These are phyloP conservation scores for Leptographium wingfieldii DNA, from an alignment of 2,329 filamentous ascomycete species.

Conservation along the genomic window DNA sequence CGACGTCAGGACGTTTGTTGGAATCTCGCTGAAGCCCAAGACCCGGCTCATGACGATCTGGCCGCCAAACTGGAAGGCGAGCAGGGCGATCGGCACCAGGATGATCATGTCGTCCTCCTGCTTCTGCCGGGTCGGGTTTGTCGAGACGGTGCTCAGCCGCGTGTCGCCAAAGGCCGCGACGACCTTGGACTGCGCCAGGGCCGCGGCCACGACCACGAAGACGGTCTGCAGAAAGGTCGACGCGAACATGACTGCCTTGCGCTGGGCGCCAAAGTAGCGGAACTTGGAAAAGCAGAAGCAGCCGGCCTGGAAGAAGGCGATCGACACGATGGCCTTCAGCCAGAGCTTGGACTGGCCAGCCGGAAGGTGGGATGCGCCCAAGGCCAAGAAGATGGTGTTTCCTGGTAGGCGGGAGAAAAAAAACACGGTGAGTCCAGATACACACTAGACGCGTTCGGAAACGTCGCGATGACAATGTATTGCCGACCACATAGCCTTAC, in stretches of 20 bases:
- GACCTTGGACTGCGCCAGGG: constrained; percentile 33
- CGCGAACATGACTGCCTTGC: constrained; percentile 50
- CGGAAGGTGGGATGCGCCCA: constrained; percentile 45
- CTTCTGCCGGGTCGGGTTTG: constrained; percentile 26
- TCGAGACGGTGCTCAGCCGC: constrained; percentile 20
- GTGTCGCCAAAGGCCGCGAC: constrained; percentile 28
- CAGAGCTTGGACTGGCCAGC: constrained; percentile 43
- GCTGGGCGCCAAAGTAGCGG: constrained; percentile 49
- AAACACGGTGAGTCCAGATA: no score
- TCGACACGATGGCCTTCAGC: constrained; percentile 60
- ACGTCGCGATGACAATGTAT: no score
- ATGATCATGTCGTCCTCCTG: constrained; percentile 25
- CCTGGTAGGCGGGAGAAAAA: constrained; percentile 24
- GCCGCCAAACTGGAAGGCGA: constrained; percentile 43
- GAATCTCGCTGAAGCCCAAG: constrained; percentile 40
- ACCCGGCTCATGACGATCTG: constrained; percentile 40
- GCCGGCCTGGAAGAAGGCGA: constrained; percentile 58
- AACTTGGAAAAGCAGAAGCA: constrained; percentile 59
- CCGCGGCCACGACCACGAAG: constrained; percentile 38
- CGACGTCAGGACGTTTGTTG: constrained; percentile 42
- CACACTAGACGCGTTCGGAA: no score
- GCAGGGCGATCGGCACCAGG: constrained; percentile 25
- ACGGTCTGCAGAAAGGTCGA: constrained; percentile 42
- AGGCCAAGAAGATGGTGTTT: constrained; percentile 68
- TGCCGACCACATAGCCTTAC: constrained; percentile 24